These are phyloP conservation scores for Solanum pennellii DNA, from an alignment of 257 asterid genomes.

Conservation along the genomic window DNA sequence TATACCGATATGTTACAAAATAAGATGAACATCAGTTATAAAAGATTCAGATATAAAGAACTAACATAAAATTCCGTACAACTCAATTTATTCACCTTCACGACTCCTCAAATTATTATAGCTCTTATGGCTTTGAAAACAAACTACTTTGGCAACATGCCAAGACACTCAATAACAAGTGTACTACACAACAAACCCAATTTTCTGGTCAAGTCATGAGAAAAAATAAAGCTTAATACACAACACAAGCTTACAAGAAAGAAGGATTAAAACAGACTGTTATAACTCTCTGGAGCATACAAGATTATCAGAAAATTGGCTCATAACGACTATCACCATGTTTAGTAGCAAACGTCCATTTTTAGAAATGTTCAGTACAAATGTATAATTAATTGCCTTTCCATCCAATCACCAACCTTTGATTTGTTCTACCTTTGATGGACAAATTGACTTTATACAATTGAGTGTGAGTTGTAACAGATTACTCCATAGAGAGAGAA, in stretches of 20 bases:
- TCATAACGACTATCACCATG: no score
- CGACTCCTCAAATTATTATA: background rate
- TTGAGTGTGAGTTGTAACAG: no score
- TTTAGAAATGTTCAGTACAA: background rate
- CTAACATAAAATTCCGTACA: background rate
- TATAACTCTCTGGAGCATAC: background rate
- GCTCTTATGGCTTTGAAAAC: background rate
- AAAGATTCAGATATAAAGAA: background rate
- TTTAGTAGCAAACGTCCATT: background rate
- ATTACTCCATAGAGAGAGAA: no score
- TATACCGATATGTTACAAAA: no score
- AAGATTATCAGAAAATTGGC: background rate
- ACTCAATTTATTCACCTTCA: background rate
- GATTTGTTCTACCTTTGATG: no score
- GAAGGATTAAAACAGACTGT: background rate
- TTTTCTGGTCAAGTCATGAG: background rate
- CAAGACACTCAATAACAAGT: background rate
- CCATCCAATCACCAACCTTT: slow-evolving; percentile 1
- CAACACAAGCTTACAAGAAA: background rate
- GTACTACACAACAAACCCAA: background rate
- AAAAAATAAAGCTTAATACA: background rate
- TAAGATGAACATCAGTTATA: no score
- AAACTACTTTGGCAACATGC: background rate
- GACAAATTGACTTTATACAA: no score
- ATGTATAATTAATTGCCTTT: background rate